Percentiles rank a stretch among this genome's conserved stretches.
phyloP scores from a whole-genome alignment of 129 eudicot species.

The Ambrosia artemisiifolia region DNA sequence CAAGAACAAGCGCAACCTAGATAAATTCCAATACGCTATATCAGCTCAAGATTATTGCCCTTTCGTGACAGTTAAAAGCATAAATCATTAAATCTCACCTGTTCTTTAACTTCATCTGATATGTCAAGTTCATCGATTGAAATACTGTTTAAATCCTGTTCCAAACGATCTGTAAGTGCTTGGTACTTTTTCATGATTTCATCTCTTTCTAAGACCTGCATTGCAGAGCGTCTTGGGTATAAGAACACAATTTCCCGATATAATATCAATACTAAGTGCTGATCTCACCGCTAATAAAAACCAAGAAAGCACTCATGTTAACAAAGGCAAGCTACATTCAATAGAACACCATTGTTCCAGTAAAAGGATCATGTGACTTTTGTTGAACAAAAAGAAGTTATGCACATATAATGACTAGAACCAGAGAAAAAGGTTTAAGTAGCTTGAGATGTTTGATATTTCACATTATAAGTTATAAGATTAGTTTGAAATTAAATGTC shows the following conservation, averaged over 20 bases:
- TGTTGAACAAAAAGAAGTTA: no score
- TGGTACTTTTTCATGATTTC: slow-evolving; percentile 56
- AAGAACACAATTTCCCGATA: slow-evolving; percentile 7
- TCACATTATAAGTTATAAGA: no score
- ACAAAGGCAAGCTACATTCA: neutral
- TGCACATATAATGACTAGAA: no score
- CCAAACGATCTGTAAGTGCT: slow-evolving; percentile 65
- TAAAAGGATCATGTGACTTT: no score
- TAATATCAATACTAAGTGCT: neutral
- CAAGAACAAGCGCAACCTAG: slow-evolving; percentile 83
- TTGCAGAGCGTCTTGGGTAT: slow-evolving; percentile 15
- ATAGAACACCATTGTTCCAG: no score
- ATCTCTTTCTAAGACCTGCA: slow-evolving; percentile 83
- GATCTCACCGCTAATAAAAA: neutral
- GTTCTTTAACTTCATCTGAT: slow-evolving; percentile 94
- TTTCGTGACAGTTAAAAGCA: slow-evolving; percentile 6
- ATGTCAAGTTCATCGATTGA: slow-evolving; percentile 68
- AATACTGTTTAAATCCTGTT: slow-evolving; percentile 60
- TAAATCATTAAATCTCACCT: slow-evolving; percentile 42
- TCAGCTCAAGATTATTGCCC: slow-evolving; percentile 10
- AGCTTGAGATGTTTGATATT: no score
- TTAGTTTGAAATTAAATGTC: no score
- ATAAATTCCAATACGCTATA: slow-evolving; percentile 11
- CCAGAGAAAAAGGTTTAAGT: no score
- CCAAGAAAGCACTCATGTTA: neutral